A percentile compares a stretch with the other conserved stretches of the same genome.
Conservation (phyloP, 2,329 filamentous ascomycete genomes). For the Tolypocladium nubicola region DNA sequence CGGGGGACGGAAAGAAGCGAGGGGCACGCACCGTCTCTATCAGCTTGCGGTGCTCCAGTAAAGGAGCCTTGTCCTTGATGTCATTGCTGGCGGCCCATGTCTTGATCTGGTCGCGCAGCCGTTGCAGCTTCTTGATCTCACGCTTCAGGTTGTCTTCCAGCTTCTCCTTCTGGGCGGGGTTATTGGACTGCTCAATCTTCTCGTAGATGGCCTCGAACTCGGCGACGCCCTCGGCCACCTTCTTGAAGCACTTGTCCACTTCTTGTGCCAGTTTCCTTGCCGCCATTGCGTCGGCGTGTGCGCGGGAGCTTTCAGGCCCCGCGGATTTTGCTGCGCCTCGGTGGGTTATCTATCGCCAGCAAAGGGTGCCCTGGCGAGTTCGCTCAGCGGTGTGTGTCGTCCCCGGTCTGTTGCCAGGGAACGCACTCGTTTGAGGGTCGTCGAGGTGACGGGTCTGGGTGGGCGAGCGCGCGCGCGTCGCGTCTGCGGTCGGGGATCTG, state of each 20-base stretch:
- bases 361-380: neutral
- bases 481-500: neutral
- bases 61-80: constrained; percentile 96
- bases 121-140: constrained; percentile 99
- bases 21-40: constrained; percentile 78
- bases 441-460: neutral
- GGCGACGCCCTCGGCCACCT: constrained; percentile 83
- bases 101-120: constrained; percentile 97
- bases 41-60: constrained; percentile 86
- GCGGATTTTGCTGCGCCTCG: neutral
- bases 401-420: neutral
- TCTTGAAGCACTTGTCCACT: constrained; percentile 99
- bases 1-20: neutral
- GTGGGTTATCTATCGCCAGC: neutral
- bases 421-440: neutral
- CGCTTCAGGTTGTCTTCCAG: constrained; percentile 96
- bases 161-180: constrained; percentile 95
- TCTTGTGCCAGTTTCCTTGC: constrained; percentile 95
- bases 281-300: constrained; percentile 55
- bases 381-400: neutral
- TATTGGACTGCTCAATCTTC: constrained; percentile 89
- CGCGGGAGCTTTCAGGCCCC: constrained; percentile 1
- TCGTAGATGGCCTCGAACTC: constrained; percentile 95
- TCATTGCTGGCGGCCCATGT: constrained; percentile 98
- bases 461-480: neutral